These are phyloP conservation scores for Rhizopogon salebrosus DNA, from an alignment of 768 basidiomycete species.

Conservation along the genomic window DNA sequence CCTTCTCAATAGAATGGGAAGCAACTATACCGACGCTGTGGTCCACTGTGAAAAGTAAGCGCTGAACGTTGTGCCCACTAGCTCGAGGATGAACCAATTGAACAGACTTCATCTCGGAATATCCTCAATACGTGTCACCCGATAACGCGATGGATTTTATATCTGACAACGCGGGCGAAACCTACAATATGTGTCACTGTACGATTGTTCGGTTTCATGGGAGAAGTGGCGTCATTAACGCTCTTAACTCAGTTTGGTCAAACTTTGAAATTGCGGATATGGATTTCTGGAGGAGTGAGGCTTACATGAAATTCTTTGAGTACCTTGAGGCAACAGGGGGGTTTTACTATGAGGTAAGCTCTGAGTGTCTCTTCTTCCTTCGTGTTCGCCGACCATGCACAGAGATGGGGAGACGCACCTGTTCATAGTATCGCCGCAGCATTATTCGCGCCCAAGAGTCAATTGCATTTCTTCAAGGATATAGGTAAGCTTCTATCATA, in stretches of 20 bases:
- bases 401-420: constrained; percentile 95
- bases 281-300: constrained; percentile 79
- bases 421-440: constrained; percentile 89
- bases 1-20: constrained; percentile 39
- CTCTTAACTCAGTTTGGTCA: constrained; percentile 63
- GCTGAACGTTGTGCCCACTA: constrained; percentile 26
- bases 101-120: constrained; percentile 47
- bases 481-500: constrained; percentile 43
- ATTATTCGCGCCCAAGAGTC: constrained; percentile 81
- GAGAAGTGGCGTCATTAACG: background rate
- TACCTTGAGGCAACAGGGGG: constrained; percentile 76
- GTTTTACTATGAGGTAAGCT: constrained; percentile 78
- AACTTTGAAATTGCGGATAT: constrained; percentile 91
- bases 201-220: constrained; percentile 14
- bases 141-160: constrained; percentile 61
- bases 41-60: constrained; percentile 48
- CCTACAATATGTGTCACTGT: constrained; percentile 66
- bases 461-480: constrained; percentile 93
- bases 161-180: constrained; percentile 60
- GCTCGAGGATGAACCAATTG: constrained; percentile 33
- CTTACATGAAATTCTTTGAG: constrained; percentile 81
- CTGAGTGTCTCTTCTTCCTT: background rate
- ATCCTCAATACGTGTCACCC: constrained; percentile 51
- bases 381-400: constrained; percentile 3
- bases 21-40: constrained; percentile 63